Evolutionary conservation across 148 eudicot species (phyloP).

Genomic region (Cornus kousa): DNA sequence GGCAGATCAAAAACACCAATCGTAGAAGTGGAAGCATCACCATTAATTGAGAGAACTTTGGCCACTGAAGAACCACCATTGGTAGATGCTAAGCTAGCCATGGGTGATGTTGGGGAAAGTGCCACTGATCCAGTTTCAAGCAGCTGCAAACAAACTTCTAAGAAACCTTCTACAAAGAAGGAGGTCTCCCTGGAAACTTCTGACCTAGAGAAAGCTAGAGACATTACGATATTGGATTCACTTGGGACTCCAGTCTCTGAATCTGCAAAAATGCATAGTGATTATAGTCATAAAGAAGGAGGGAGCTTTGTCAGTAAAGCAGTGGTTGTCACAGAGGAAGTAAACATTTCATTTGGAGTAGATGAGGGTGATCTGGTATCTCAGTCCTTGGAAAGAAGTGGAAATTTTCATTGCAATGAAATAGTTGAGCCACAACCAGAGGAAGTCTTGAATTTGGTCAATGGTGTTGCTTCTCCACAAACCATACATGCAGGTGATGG

Average conservation of each 20-base stretch:
- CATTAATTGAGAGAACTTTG: not conserved
- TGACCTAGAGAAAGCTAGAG: not conserved
- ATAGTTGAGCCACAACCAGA: not conserved
- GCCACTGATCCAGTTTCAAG: not conserved
- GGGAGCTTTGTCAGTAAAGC: not conserved
- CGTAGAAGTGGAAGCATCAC: slow-evolving; percentile 7
- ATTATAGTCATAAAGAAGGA: not conserved
- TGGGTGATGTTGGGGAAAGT: not conserved
- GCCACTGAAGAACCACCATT: not conserved
- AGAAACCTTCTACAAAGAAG: not conserved
- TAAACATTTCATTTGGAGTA: not conserved
- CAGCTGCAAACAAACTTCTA: not conserved
- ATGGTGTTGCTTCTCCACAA: not conserved
- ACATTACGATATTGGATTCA: not conserved
- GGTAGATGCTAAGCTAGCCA: not conserved
- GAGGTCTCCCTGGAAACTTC: not conserved
- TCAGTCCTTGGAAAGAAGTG: not conserved
- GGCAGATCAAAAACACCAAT: not conserved
- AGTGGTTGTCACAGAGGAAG: not conserved
- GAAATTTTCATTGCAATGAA: not conserved
- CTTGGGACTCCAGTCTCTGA: not conserved
- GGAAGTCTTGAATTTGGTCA: not conserved
- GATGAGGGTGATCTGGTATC: not conserved
- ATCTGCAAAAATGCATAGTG: not conserved
- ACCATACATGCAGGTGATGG: not conserved